Base-by-base conservation (phyloP, 192 early-diverging fungal genomes). In the Podochytrium sp. region DNA sequence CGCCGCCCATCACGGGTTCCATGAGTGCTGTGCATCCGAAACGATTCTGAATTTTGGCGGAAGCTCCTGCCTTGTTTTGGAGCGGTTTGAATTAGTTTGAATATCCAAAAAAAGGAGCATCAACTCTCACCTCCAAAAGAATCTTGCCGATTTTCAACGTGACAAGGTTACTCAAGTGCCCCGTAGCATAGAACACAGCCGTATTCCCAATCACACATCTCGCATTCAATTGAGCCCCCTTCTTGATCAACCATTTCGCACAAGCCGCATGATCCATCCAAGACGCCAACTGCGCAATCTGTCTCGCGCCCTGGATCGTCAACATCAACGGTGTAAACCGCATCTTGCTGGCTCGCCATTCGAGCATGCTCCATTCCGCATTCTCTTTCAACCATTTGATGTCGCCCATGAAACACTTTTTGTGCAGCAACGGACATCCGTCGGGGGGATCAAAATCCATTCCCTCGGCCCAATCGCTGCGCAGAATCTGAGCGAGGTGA, bases 321-420 rank as follows among this genome's bases (percentile, higher is more conserved):
- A 16, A 32, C 58, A 61, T 61, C 58, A 61, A 38, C 30, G 58
- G 58, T 0, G 58, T 34, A 18, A 61, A 61, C 18, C 58, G 18
- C 58, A 61, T 61, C 23, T 34, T 34, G 32, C 30, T 34, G 10
- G 32, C 37, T 7, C 33, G 37, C 6, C 16, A 10, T 37, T 61
- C 37, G 30, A 61, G 30, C 33, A 32, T 32, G 18, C 37, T 10
- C 58, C 58, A 61, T 61, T 38, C 33, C 32, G 18, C 14, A 34
- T 61, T 61, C 32, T 61, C 58, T 23, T 61, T 32, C 0, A 61
- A 10, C 58, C 58, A 61, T 34, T 61, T 61, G 58, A 61, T 61
- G 58, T 61, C 58, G 3, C 58, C 58, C 18, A 61, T 16, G 34
- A 61, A 61, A 38, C 58, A 61, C 23, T 61, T 61, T 10, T 37